A percentile compares a stretch with the other conserved stretches of the same genome.
Evolutionary conservation across 192 early-diverging fungal species (phyloP).

Genomic region (Podila minutissima): DNA sequence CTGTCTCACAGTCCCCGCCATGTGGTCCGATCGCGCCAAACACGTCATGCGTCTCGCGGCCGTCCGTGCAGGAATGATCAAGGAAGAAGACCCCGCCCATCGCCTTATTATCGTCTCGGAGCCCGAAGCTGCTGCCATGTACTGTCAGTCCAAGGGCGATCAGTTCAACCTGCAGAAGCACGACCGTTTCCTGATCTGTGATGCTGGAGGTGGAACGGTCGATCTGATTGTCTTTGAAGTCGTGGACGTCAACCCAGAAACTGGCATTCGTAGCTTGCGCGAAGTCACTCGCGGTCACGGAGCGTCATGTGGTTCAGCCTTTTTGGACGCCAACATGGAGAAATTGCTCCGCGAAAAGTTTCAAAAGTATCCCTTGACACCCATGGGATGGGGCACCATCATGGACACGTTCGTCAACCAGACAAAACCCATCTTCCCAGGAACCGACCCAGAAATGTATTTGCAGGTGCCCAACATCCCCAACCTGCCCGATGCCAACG

Average conservation of each 20-base stretch:
- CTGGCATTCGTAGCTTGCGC: conserved; percentile 55
- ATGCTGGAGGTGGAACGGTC: conserved; percentile 55
- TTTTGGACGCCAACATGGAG: conserved; percentile 59
- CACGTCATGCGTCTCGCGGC: conserved; percentile 63
- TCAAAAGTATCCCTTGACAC: conserved; percentile 50
- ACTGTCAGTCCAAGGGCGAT: conserved; percentile 64
- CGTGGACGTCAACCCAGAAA: conserved; percentile 43
- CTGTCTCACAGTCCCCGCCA: conserved; percentile 64
- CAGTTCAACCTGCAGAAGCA: conserved; percentile 53
- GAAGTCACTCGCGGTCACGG: conserved; percentile 62
- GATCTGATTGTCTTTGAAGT: conserved; percentile 60
- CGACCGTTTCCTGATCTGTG: conserved; percentile 52
- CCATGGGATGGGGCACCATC: conserved; percentile 54
- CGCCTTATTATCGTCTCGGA: conserved; percentile 60
- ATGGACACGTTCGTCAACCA: conserved; percentile 56
- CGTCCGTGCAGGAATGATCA: conserved; percentile 58
- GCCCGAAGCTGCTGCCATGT: conserved; percentile 67
- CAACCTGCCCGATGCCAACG: conserved; percentile 48
- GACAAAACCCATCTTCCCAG: conserved; percentile 52
- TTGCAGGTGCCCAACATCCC: conserved; percentile 51
- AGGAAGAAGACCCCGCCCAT: conserved; percentile 55
- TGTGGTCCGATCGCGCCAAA: conserved; percentile 66
- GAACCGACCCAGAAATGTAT: conserved; percentile 51
- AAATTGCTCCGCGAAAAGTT: conserved; percentile 52
- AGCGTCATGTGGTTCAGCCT: conserved; percentile 56